These are phyloP conservation scores for Colletotrichum magnum DNA, from an alignment of 2,329 filamentous ascomycete species.

Conservation along the genomic window DNA sequence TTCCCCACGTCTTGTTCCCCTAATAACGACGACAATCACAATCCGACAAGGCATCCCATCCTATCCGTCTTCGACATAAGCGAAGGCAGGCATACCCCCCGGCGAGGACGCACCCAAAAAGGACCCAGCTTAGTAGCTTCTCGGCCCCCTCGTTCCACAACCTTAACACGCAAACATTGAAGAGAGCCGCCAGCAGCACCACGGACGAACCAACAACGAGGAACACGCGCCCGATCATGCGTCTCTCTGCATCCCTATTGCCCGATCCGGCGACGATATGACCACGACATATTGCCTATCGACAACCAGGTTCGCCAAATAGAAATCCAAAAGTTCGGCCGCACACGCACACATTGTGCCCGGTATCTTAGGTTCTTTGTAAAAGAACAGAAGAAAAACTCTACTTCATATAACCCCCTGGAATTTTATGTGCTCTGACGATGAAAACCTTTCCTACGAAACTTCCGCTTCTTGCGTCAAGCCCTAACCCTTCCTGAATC, in stretches of 20 bases:
- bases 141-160: background rate
- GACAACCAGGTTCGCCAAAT: background rate
- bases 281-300: background rate
- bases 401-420: too few species aligned
- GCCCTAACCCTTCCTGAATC: too few species aligned
- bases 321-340: background rate
- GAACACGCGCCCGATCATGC: background rate
- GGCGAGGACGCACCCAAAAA: background rate
- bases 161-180: background rate
- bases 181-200: background rate
- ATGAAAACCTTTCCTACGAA: too few species aligned
- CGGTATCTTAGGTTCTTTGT: constrained; percentile 18
- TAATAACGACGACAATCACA: background rate
- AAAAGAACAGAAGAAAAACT: too few species aligned
- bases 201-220: too few species aligned
- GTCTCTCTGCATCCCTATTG: background rate
- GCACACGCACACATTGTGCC: too few species aligned
- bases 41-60: background rate
- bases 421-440: too few species aligned
- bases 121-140: background rate
- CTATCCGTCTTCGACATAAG: background rate
- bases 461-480: too few species aligned
- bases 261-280: background rate
- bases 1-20: background rate
- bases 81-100: background rate